Conservation (phyloP, 352 stramenopile genomes). For the Phytophthora hybrid region DNA sequence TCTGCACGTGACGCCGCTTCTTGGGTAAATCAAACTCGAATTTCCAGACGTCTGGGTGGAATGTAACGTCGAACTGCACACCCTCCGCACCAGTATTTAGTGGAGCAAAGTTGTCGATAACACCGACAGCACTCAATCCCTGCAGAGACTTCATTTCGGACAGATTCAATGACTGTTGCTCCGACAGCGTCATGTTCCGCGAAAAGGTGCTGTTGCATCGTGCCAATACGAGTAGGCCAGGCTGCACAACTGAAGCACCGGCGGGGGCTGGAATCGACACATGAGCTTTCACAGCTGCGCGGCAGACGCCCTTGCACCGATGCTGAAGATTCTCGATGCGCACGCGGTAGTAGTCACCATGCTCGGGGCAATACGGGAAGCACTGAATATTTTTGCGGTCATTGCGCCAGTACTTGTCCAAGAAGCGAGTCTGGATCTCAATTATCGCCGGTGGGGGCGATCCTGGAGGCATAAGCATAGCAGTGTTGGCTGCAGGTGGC, state of each 20-base stretch:
- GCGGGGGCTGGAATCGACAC: slow-evolving; percentile 60
- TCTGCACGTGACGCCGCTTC: slow-evolving; percentile 80
- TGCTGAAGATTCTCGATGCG: slow-evolving; percentile 89
- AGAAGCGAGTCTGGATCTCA: slow-evolving; percentile 82
- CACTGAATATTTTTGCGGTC: slow-evolving; percentile 94
- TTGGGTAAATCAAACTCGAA: slow-evolving; percentile 91
- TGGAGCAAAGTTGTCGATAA: slow-evolving; percentile 66
- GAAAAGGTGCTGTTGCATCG: slow-evolving; percentile 90
- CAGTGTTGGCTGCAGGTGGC: slow-evolving; percentile 5
- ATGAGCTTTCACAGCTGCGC: slow-evolving; percentile 77
- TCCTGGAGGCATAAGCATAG: slow-evolving; percentile 25
- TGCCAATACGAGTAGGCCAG: slow-evolving; percentile 66
- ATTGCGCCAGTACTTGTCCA: slow-evolving; percentile 93
- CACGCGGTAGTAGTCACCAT: slow-evolving; percentile 91
- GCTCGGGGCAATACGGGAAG: slow-evolving; percentile 90
- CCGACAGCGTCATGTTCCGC: slow-evolving; percentile 60
- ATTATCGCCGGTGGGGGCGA: slow-evolving; percentile 56
- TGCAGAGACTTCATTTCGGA: slow-evolving; percentile 80
- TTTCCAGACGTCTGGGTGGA: slow-evolving; percentile 91
- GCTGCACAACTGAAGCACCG: slow-evolving; percentile 36
- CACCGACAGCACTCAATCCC: slow-evolving; percentile 67
- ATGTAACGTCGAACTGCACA: slow-evolving; percentile 84
- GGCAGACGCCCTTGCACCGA: slow-evolving; percentile 85
- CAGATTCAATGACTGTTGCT: slow-evolving; percentile 56
- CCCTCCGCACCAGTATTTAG: slow-evolving; percentile 40